Base-by-base conservation (phyloP, 495 filamentous ascomycete genomes). In the Trichoderma asperelloides region DNA sequence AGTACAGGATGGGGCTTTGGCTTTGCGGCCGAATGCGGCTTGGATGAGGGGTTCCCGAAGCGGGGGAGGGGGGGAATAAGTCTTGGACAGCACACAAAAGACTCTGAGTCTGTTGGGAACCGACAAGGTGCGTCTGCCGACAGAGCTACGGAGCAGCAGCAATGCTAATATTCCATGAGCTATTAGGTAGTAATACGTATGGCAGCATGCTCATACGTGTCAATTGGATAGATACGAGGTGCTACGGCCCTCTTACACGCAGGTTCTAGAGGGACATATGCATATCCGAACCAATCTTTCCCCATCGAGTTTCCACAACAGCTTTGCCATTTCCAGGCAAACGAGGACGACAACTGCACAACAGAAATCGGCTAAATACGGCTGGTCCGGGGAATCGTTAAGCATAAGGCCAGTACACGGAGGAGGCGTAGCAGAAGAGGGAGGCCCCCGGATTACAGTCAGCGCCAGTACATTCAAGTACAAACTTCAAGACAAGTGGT, bases 341-440 rank as follows among this genome's bases (percentile, higher is more conserved):
- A 41, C 51, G 18, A 28, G n/a, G 21, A 66, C 25, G n/a, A 60
- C 33, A 37, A 63, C 2, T 49, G 27, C 68, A 9, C 28, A 37
- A 37, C 51, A 21, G 49, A 45, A 25, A 37, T 40, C 23, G n/a
- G 55, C 40, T 66, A 62, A 47, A 16, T 43, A 67, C 45, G 66
- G 51, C 68, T 63, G 63, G 64, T 39, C 39, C 41, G 45, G 18
- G 55, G 65, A 28, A 64, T 39, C 62, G 62, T 33, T 60, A 27
- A 60, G 55, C 55, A 60, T 30, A 60, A 60, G 55, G 23, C 55
- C 55, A 27, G 13, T 12, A 28, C 9, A 27, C 49, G 49, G n/a
- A 11, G 49, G 16, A 55, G 18, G 49, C 8, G 41, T 55, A 55
- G 55, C 5, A 30, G 25, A 60, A 30, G 55, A 60, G 16, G 6